phyloP scores from a whole-genome alignment of 1,139 yeast species.

The Magnusiomyces paraingens region DNA sequence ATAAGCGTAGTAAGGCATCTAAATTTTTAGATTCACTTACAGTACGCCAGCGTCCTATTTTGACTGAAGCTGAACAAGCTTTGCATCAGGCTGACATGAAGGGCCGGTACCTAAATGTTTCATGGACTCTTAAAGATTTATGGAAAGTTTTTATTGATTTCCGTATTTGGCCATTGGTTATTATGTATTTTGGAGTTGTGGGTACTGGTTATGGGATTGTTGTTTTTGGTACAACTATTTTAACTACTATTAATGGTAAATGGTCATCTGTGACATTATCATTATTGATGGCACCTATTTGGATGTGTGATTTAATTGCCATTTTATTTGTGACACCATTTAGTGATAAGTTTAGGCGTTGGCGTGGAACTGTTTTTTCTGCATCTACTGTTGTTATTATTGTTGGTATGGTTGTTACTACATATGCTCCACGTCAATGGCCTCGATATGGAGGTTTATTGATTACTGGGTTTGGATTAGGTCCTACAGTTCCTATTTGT shows the following conservation, averaged over 20 bases:
- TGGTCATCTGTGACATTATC: constrained; percentile 66
- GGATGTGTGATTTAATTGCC: constrained; percentile 82
- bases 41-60: constrained; percentile 42
- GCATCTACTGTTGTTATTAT: constrained; percentile 61
- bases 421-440: constrained; percentile 72
- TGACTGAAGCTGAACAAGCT: constrained; percentile 46
- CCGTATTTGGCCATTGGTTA: constrained; percentile 70
- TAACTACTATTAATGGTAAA: constrained; percentile 54
- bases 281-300: constrained; percentile 77
- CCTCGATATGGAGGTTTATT: constrained; percentile 70
- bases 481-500: constrained; percentile 84
- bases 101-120: constrained; percentile 39
- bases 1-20: not conserved
- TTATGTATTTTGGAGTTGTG: constrained; percentile 90
- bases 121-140: constrained; percentile 61
- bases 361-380: constrained; percentile 56
- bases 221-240: constrained; percentile 80
- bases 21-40: constrained; percentile 22
- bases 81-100: constrained; percentile 63
- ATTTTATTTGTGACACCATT: constrained; percentile 71
- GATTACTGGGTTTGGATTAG: constrained; percentile 79
- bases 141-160: constrained; percentile 51
- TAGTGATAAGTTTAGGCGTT: constrained; percentile 58
- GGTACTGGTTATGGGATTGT: constrained; percentile 85
- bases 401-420: constrained; percentile 66